Evolutionary conservation across 257 asterid genomes (phyloP).

Genomic region (Cruciata laevipes): DNA sequence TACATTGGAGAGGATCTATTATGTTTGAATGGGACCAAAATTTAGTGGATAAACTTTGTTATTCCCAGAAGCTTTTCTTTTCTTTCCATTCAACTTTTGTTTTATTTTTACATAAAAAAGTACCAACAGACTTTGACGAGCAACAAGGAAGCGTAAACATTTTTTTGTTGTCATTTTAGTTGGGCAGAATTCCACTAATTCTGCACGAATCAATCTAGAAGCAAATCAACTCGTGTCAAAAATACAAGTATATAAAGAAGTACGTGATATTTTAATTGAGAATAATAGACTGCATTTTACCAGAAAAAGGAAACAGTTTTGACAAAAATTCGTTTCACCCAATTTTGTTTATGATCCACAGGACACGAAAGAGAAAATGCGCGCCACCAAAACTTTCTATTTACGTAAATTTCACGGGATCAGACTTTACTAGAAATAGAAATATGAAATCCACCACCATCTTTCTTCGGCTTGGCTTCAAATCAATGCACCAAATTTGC

Average conservation of each 20-base stretch:
- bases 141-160: background rate
- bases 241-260: background rate
- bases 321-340: background rate
- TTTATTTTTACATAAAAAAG: background rate
- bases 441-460: too few relatives aligned
- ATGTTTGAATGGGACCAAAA: background rate
- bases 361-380: background rate
- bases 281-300: background rate
- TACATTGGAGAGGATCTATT: background rate
- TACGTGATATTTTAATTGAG: too few relatives aligned
- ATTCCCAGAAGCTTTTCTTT: background rate
- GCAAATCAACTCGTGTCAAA: background rate
- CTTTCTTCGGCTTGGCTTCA: too few relatives aligned
- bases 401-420: too few relatives aligned
- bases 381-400: background rate
- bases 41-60: background rate
- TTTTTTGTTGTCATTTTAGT: background rate
- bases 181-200: slow-evolving; percentile 5
- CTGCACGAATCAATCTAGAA: background rate
- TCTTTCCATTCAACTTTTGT: background rate
- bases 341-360: background rate
- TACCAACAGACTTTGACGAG: background rate
- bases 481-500: too few relatives aligned
- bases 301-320: background rate
- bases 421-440: too few relatives aligned